Percentiles rank a stretch among this genome's conserved stretches.
These are phyloP conservation scores for Jacaranda copaia DNA, from an alignment of 257 asterid genomes.

Conservation along the genomic window DNA sequence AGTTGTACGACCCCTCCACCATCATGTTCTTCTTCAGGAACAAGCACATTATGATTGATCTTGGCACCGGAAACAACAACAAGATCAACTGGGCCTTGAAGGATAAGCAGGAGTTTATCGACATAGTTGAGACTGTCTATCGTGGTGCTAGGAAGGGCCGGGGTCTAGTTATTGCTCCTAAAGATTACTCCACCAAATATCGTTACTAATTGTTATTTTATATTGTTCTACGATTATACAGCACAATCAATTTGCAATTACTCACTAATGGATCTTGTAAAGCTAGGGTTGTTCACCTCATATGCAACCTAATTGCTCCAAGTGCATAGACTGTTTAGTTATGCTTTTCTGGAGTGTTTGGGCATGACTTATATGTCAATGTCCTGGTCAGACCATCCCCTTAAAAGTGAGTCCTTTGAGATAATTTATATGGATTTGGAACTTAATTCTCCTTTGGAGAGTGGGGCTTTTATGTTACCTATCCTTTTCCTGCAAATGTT, in stretches of 20 bases:
- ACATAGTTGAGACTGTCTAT: conserved; percentile 91
- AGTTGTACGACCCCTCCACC: conserved; percentile 92
- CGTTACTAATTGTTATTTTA: conserved; percentile 53
- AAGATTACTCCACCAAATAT: conserved; percentile 97
- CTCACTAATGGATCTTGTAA: background rate
- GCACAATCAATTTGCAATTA: background rate
- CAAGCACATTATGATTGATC: conserved; percentile 98
- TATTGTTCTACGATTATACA: background rate
- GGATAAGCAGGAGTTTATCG: conserved; percentile 97
- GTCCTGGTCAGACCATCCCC: background rate
- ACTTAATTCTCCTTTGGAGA: no score
- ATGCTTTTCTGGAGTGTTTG: conserved; percentile 6
- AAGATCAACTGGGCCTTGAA: conserved; percentile 97
- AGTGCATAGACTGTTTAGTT: background rate
- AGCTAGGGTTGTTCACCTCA: background rate
- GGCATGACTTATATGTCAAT: background rate
- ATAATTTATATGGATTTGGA: no score
- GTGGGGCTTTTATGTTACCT: no score
- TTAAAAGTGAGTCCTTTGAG: background rate
- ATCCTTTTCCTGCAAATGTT: background rate
- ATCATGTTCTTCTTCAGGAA: conserved; percentile 95
- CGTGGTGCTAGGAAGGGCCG: conserved; percentile 98
- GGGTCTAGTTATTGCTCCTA: conserved; percentile 97
- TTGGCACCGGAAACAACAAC: conserved; percentile 96
- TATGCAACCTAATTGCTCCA: background rate